Base-by-base conservation (phyloP, 768 basidiomycete species). In the Candolleomyces aberdarensis region DNA sequence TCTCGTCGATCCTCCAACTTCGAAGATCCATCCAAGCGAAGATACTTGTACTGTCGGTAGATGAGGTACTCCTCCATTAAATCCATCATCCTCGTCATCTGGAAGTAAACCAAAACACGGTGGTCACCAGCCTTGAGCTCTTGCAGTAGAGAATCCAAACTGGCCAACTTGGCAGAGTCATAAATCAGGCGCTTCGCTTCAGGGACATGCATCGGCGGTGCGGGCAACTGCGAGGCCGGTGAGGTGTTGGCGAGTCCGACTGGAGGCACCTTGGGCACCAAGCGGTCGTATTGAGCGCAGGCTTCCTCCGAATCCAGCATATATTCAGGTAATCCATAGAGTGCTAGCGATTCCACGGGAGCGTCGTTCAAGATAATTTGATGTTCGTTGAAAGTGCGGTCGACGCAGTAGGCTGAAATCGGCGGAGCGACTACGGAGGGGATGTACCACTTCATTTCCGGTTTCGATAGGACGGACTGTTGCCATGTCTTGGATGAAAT, bases 51-150 rank as follows among this genome's bases (percentile, higher is more conserved):
- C 72, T 98, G 96, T 2, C 96, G 88, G 76, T 91, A 97, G 60
- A 97, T 93, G 62, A 99, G 81, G 72, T 98, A 99, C 72, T 98
- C 97, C 73, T 98, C 97, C 86, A 98, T 96, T 54, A 98, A 79
- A 72, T 98, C 96, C 89, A 99, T 97, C 97, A 98, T 99, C 61
- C 90, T 86, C 13, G 96, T 98, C 97, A 99, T 99, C 74, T 99
- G 97, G 87, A 98, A 98, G 76, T 98, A 99, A 19, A 99, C 83
- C 67, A 99, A 75, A 14, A 96, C 94, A 50, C 95, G 88, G 74
- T 99, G 97, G 63, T 96, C 96, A 1, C 88, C 91, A 40, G 86
- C 82, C 76, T 97, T 98, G 60, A 99, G 86, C 68, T 96, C 92
- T 62, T 92, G 90, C 8, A 99, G 79, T n/a, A 99, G 78, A 20